A percentile compares a stretch with the other conserved stretches of the same genome.
These are phyloP conservation scores for Periconia sp. DNA, from an alignment of 2,329 filamentous ascomycete genomes.

Conservation along the genomic window DNA sequence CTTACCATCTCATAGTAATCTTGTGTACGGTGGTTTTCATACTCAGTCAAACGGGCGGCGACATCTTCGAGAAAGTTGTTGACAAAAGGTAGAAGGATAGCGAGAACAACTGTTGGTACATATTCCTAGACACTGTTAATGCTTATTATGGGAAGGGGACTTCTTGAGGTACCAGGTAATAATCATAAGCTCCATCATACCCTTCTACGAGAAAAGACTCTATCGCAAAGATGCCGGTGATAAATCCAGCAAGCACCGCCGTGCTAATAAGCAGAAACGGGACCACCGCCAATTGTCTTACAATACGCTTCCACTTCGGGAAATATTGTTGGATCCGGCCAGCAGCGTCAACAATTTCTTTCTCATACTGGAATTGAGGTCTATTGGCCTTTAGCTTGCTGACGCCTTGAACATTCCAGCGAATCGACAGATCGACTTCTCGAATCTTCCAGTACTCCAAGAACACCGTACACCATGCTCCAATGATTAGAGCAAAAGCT, in stretches of 20 bases:
- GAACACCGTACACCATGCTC: constrained; percentile 43
- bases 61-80: constrained; percentile 33
- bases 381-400: constrained; percentile 36
- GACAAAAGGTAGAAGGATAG: constrained; percentile 36
- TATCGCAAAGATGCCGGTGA: constrained; percentile 36
- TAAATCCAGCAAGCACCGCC: constrained; percentile 32
- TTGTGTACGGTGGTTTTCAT: constrained; percentile 41
- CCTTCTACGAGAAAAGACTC: constrained; percentile 42
- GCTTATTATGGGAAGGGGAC: neutral
- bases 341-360: constrained; percentile 28
- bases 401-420: constrained; percentile 41
- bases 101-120: constrained; percentile 38
- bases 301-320: constrained; percentile 37
- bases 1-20: constrained; percentile 41
- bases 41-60: constrained; percentile 37
- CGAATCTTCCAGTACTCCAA: constrained; percentile 45
- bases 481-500: constrained; percentile 35
- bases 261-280: constrained; percentile 39
- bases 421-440: constrained; percentile 38
- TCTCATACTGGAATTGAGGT: constrained; percentile 35
- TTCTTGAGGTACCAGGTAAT: constrained; percentile 27
- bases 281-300: constrained; percentile 35
- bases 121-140: constrained; percentile 34
- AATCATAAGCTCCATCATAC: constrained; percentile 40
- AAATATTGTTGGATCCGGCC: constrained; percentile 34